Base-by-base conservation (phyloP, 1,284 basidiomycete genomes). In the Papiliotrema laurentii region DNA sequence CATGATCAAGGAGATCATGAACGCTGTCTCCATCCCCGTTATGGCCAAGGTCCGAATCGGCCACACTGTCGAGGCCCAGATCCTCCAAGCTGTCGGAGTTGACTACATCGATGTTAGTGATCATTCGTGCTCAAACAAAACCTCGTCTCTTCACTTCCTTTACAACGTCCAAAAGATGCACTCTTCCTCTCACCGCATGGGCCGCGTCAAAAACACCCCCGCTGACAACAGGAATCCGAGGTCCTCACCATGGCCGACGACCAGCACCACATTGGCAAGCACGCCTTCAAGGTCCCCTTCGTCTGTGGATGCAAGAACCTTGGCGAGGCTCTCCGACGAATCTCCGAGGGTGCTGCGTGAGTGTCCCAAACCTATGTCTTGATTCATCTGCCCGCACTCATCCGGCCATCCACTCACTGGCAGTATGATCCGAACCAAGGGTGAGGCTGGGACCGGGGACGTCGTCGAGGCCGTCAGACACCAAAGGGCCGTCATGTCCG, bases 391-490 rank as follows among this genome's bases (percentile, higher is more conserved):
- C 18, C 21, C 42, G 7, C 42, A 16, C 36, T 38, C 36, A 18
- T 38, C 36, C 36, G 9, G 21, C 13, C 30, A 9, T 22, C 28
- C 21, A 27, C 50, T 49, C 19, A 49, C 37, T 13, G 2, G 11
- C 56, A 70, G 68, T 10, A 71, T 92, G 79, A 92, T 97, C 74
- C 88, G 93, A 62, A 96, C 93, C 53, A 97, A 96, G 76, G 93
- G 96, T 55, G 89, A 92, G 75, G 94, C 94, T 22, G 94, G 94
- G 34, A 98, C 94, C 0, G 94, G 96, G 35, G 97, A 99, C 72
- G 89, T 97, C 45, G 90, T 97, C 57, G 94, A 97, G 76, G 92
- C 91, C 37, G 94, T 97, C 49, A 83, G 89, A 56, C 94, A 97
- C 79, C 84, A 88, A 65, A 84, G 94, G 48, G 78, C 85, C 22